Evolutionary conservation across 257 asterid species (phyloP).

Genomic region (Parsonsia alboflavescens): DNA sequence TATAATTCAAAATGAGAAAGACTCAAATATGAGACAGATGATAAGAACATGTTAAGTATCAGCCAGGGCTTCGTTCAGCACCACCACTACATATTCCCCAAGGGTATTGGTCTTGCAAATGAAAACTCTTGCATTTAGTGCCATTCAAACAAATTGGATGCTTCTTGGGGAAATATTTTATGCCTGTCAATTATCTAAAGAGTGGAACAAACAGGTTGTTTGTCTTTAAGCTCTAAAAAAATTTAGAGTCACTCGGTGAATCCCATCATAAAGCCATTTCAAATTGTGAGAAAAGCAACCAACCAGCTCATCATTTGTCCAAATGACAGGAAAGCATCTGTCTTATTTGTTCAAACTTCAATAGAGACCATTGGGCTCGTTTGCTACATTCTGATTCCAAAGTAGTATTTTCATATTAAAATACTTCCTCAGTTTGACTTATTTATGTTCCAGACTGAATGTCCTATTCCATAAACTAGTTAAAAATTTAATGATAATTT

Average conservation of each 20-base stretch:
- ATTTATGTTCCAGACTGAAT: too few species aligned
- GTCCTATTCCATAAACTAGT: too few species aligned
- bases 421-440: too few species aligned
- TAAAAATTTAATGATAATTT: too few species aligned
- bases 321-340: conserved; percentile 4
- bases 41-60: too few species aligned
- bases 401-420: background rate
- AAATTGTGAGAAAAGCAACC: background rate
- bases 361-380: background rate
- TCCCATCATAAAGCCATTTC: background rate
- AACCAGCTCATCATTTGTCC: background rate
- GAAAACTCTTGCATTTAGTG: too few species aligned
- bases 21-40: too few species aligned
- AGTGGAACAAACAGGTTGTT: background rate
- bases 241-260: background rate
- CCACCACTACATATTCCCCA: too few species aligned
- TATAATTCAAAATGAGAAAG: too few species aligned
- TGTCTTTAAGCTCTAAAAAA: background rate
- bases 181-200: background rate
- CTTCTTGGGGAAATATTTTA: background rate
- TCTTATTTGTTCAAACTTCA: background rate
- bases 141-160: background rate
- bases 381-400: background rate
- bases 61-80: too few species aligned
- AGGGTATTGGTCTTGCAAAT: too few species aligned